Conservation (phyloP, 768 basidiomycete species). For the Dacryopinax primogenitus region DNA sequence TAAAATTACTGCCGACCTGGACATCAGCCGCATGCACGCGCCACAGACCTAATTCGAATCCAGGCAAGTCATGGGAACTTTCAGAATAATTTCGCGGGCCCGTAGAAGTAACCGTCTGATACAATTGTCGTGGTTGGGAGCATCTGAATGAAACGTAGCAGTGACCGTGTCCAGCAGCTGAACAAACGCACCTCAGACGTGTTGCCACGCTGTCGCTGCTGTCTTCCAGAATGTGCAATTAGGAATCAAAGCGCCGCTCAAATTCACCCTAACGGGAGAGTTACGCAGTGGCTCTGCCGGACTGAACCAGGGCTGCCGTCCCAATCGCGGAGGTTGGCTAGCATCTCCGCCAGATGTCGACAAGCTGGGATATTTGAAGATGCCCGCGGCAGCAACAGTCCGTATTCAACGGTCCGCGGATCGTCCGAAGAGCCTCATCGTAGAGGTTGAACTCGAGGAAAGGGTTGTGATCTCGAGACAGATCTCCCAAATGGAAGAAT, state of each 20-base stretch:
- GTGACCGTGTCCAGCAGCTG: no score
- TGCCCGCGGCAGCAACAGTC: background rate
- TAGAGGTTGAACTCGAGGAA: background rate
- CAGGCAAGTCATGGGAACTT: no score
- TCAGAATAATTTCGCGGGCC: background rate
- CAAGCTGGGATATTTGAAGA: background rate
- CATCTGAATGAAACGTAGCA: background rate
- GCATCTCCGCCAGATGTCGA: background rate
- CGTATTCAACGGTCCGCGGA: background rate
- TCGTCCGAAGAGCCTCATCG: background rate
- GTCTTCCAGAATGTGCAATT: background rate
- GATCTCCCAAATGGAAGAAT: background rate
- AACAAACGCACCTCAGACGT: no score
- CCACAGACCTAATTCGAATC: no score
- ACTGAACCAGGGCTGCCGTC: background rate
- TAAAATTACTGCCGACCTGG: no score
- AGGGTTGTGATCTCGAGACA: background rate
- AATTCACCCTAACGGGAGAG: background rate
- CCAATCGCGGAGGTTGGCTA: no score
- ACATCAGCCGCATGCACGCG: no score
- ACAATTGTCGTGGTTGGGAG: no score
- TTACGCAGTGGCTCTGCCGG: background rate
- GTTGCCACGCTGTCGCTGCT: no score
- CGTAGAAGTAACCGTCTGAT: no score
- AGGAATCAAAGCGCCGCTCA: background rate